Evolutionary conservation across 2,329 filamentous ascomycete species (phyloP).

Genomic region (Grosmannia clavigera): DNA sequence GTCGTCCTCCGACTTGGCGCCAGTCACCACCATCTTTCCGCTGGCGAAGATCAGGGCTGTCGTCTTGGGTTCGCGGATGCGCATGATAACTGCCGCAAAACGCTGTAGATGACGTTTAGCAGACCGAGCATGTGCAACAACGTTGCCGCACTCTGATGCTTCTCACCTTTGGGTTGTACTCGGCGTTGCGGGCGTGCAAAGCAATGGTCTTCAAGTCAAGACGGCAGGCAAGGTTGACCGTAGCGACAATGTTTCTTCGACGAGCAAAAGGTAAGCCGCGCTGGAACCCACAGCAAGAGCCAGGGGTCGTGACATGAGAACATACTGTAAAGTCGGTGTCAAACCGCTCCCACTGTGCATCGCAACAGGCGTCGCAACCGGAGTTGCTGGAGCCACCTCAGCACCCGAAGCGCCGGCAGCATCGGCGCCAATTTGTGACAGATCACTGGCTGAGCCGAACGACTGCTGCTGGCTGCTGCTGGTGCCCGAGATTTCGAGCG

Average conservation of each 20-base stretch:
- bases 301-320: constrained; percentile 27
- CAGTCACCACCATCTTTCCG: constrained; percentile 97
- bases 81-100: constrained; percentile 99
- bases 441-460: not conserved
- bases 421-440: not conserved
- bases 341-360: constrained; percentile 76
- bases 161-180: constrained; percentile 94
- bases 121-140: constrained; percentile 3
- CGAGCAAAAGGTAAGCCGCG: constrained; percentile 26
- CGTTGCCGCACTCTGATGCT: constrained; percentile 16
- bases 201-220: constrained; percentile 98
- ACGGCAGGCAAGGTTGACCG: constrained; percentile 94
- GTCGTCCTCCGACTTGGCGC: constrained; percentile 80
- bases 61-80: constrained; percentile 97
- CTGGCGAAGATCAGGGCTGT: constrained; percentile 96
- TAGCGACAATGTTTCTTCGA: constrained; percentile 89
- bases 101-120: constrained; percentile 42
- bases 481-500: constrained; percentile 37
- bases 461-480: not conserved
- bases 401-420: constrained; percentile 15
- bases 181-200: constrained; percentile 92
- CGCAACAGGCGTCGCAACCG: constrained; percentile 80
- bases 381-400: constrained; percentile 79
- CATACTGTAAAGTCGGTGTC: constrained; percentile 92
- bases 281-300: not conserved